Percentiles rank a stretch among this genome's conserved stretches.
These are phyloP conservation scores for Orbilia brochopaga DNA, from an alignment of 2,329 filamentous ascomycete genomes.

Conservation along the genomic window DNA sequence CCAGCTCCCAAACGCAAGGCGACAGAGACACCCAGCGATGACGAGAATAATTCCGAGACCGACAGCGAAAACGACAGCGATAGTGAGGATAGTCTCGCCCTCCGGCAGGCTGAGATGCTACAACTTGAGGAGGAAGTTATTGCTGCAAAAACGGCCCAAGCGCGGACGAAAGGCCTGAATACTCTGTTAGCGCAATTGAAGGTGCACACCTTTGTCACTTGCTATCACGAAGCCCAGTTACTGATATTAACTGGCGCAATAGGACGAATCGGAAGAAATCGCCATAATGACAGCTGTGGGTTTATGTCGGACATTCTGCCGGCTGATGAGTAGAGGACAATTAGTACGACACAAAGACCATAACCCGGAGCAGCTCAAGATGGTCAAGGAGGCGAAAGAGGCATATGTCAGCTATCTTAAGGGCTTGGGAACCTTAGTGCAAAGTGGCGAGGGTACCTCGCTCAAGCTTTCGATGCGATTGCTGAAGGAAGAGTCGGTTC, in stretches of 20 bases:
- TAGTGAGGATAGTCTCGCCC: conserved; percentile 19
- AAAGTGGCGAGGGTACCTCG: conserved; percentile 68
- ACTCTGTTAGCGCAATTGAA: conserved; percentile 68
- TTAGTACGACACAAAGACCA: conserved; percentile 70
- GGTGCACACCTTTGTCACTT: conserved; percentile 52
- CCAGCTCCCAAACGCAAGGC: conserved; percentile 32
- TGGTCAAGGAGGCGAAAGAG: conserved; percentile 79
- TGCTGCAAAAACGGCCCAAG: conserved; percentile 94
- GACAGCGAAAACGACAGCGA: conserved; percentile 25
- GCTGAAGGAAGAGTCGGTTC: conserved; percentile 76
- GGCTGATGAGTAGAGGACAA: conserved; percentile 75
- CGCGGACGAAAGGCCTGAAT: conserved; percentile 65
- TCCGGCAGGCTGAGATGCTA: conserved; percentile 69
- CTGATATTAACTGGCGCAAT: conserved; percentile 39
- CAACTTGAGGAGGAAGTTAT: conserved; percentile 79
- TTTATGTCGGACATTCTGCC: conserved; percentile 83
- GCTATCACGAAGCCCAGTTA: background rate
- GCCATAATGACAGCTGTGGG: conserved; percentile 75
- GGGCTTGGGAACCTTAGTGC: conserved; percentile 68
- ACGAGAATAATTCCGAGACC: conserved; percentile 29
- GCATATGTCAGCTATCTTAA: conserved; percentile 74
- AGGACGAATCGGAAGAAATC: conserved; percentile 63
- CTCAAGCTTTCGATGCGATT: conserved; percentile 82
- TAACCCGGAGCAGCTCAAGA: conserved; percentile 74
- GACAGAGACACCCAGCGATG: conserved; percentile 6